A percentile compares a stretch with the other conserved stretches of the same genome.
phyloP scores from a whole-genome alignment of 2,329 filamentous ascomycete genomes.

The Colletotrichum australisinense region DNA sequence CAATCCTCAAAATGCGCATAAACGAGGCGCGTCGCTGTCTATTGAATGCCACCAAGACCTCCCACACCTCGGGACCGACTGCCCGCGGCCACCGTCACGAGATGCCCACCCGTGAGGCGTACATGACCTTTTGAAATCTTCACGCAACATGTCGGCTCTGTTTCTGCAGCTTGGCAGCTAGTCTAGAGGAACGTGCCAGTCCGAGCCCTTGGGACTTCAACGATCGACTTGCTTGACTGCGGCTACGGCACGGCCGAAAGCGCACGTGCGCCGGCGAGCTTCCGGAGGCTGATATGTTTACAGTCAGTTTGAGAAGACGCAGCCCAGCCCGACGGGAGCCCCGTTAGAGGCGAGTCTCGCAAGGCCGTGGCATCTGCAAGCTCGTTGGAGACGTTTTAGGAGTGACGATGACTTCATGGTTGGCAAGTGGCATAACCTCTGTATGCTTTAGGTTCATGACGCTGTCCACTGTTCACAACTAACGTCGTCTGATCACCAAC shows the following conservation, averaged over 20 bases:
- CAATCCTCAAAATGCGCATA: too few species aligned
- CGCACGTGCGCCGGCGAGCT: conserved; percentile 21
- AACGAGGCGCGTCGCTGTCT: neutral
- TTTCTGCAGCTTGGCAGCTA: neutral
- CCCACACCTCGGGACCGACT: neutral
- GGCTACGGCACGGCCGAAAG: conserved; percentile 18
- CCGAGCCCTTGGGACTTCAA: conserved; percentile 2
- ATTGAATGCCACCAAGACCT: neutral
- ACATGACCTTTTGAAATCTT: neutral
- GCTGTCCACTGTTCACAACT: neutral
- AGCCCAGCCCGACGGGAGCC: neutral
- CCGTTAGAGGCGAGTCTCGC: neutral
- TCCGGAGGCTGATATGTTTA: conserved; percentile 2
- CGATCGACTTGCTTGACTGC: neutral
- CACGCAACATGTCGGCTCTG: neutral
- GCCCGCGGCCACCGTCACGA: neutral
- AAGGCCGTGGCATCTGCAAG: neutral
- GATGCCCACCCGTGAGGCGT: neutral
- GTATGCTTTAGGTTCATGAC: neutral
- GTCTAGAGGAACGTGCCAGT: conserved; percentile 22
- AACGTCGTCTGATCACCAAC: neutral
- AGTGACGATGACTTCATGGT: neutral
- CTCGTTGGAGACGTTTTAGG: neutral
- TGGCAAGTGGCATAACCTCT: neutral
- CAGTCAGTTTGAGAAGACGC: conserved; percentile 9